phyloP scores from a whole-genome alignment of 2,329 filamentous ascomycete genomes.

The Exophiala viscosa region DNA sequence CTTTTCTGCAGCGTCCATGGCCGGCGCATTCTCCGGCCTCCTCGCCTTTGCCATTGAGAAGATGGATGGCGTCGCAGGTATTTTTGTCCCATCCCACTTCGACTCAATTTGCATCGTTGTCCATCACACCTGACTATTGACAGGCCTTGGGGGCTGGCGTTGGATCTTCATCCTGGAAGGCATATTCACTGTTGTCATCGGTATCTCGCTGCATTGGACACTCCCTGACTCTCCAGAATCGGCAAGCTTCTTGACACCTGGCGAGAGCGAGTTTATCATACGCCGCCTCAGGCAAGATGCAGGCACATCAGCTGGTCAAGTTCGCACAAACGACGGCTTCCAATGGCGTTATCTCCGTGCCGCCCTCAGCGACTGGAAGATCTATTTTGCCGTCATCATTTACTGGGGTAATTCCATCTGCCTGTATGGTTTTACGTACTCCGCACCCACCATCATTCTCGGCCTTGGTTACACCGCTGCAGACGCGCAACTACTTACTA shows the following conservation, averaged over 20 bases:
- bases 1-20: conserved; percentile 46
- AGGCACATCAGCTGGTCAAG: conserved; percentile 15
- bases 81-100: conserved; percentile 38
- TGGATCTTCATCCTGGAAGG: conserved; percentile 52
- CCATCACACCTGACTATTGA: not conserved
- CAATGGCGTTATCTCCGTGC: conserved; percentile 10
- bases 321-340: conserved; percentile 27
- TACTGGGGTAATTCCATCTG: conserved; percentile 22
- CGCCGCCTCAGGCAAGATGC: conserved; percentile 33
- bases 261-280: conserved; percentile 38
- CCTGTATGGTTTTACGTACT: conserved; percentile 19
- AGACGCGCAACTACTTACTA: conserved; percentile 27
- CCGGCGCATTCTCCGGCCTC: conserved; percentile 51
- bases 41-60: conserved; percentile 50
- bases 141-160: conserved; percentile 34
- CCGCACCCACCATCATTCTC: conserved; percentile 21
- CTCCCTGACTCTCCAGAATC: conserved; percentile 45
- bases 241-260: conserved; percentile 39
- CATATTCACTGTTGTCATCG: conserved; percentile 42
- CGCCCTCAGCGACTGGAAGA: conserved; percentile 23
- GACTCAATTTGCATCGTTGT: not conserved
- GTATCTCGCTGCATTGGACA: conserved; percentile 38
- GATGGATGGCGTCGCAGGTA: conserved; percentile 48
- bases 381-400: conserved; percentile 20
- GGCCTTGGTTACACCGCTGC: conserved; percentile 27